phyloP scores from a whole-genome alignment of 805 yeast species.

The Yamadazyma takamatsuzukensis region DNA sequence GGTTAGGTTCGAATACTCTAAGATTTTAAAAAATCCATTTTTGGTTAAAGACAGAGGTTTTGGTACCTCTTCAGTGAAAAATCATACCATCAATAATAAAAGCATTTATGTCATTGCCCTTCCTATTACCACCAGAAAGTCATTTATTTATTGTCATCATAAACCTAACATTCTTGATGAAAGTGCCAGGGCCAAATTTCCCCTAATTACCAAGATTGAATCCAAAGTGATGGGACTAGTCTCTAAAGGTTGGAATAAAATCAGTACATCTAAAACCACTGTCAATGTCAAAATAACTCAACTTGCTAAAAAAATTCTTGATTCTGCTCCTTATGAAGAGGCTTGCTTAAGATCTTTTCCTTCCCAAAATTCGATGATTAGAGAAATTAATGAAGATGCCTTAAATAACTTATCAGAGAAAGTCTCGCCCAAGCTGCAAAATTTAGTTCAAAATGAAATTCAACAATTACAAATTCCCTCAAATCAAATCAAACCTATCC shows the following conservation, averaged over 20 bases:
- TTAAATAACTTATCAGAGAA: conserved; percentile 2
- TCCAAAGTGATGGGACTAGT: conserved; percentile 48
- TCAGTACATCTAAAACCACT: conserved; percentile 50
- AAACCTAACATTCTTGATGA: conserved; percentile 24
- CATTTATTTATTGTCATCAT: conserved; percentile 70
- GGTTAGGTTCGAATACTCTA: too few species aligned
- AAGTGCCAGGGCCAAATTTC: conserved; percentile 24
- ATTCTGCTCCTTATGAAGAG: conserved; percentile 77
- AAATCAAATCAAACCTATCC: conserved; percentile 35
- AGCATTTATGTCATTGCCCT: conserved; percentile 63
- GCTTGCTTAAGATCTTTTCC: conserved; percentile 74
- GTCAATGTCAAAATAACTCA: conserved; percentile 59
- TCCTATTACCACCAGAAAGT: conserved; percentile 62
- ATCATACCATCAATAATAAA: conserved; percentile 19
- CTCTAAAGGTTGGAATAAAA: conserved; percentile 56
- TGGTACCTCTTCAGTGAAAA: too few species aligned
- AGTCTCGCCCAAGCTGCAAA: conserved; percentile 5
- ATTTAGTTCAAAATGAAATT: conserved; percentile 22
- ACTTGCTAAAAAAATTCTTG: conserved; percentile 50
- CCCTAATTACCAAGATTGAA: conserved; percentile 40
- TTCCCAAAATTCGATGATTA: conserved; percentile 53
- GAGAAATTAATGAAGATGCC: conserved; percentile 39
- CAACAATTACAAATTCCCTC: conserved; percentile 21
- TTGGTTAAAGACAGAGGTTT: too few species aligned
- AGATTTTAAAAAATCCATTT: too few species aligned